These are phyloP conservation scores for Gaeumannomyces sp. DNA, from an alignment of 2,329 filamentous ascomycete species.

Conservation along the genomic window DNA sequence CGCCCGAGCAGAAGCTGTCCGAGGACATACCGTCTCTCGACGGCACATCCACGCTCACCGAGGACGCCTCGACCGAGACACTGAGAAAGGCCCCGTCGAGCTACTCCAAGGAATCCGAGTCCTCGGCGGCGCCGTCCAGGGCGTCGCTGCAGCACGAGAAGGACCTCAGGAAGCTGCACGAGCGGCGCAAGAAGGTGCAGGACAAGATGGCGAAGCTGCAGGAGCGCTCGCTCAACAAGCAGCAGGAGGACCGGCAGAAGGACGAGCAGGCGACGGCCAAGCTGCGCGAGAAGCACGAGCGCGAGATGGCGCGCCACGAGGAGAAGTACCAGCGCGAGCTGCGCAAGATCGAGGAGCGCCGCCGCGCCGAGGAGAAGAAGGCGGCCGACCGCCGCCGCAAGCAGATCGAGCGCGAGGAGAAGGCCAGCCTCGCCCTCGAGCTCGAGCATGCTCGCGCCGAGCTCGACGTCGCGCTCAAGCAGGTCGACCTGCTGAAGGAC, in stretches of 20 bases:
- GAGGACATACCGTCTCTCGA: conserved; percentile 8
- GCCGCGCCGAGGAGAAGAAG: conserved; percentile 55
- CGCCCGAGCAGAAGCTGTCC: conserved; percentile 23
- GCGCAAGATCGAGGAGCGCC: conserved; percentile 57
- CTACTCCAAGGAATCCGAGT: conserved; percentile 33
- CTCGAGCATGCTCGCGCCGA: conserved; percentile 46
- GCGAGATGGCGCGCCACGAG: conserved; percentile 58
- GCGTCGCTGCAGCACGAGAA: conserved; percentile 45
- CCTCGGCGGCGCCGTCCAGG: conserved; percentile 15
- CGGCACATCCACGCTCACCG: conserved; percentile 11
- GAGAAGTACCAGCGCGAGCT: conserved; percentile 61
- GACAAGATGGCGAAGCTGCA: conserved; percentile 54
- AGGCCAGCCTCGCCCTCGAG: conserved; percentile 40
- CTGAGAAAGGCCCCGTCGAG: conserved; percentile 21
- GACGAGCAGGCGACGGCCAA: conserved; percentile 40
- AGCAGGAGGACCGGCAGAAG: conserved; percentile 34
- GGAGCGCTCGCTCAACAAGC: conserved; percentile 38
- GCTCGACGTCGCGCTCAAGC: conserved; percentile 43
- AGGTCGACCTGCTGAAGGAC: conserved; percentile 47
- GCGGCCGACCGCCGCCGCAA: conserved; percentile 46
- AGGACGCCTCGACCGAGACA: conserved; percentile 11
- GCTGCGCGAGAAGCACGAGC: conserved; percentile 56
- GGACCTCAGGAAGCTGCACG: conserved; percentile 58
- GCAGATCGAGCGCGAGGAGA: conserved; percentile 47
- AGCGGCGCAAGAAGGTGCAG: conserved; percentile 55